Conservation (phyloP, 345 rosid species). For the Capsella bursapastoris region DNA sequence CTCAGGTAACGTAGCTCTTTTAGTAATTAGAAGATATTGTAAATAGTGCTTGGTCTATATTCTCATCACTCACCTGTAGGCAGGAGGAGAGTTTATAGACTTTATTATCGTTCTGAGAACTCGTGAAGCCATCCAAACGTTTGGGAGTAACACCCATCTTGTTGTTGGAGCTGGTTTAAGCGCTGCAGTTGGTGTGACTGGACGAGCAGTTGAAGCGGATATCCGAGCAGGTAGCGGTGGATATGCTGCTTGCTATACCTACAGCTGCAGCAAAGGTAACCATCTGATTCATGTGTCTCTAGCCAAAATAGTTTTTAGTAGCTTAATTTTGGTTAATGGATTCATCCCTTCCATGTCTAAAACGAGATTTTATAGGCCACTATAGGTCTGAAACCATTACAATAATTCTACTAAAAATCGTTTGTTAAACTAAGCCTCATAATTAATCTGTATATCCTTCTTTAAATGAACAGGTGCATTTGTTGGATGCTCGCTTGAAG, state of each 20-base stretch:
- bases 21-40: background rate
- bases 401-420: background rate
- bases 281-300: slow-evolving; percentile 3
- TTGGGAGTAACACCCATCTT: slow-evolving; percentile 81
- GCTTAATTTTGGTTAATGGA: background rate
- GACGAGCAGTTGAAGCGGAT: slow-evolving; percentile 90
- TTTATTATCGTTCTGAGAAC: slow-evolving; percentile 88
- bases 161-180: slow-evolving; percentile 95
- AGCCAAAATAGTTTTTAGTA: slow-evolving; percentile 9
- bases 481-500: slow-evolving; percentile 91
- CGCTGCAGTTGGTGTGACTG: slow-evolving; percentile 82
- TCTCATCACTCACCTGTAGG: slow-evolving; percentile 56
- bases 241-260: slow-evolving; percentile 93
- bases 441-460: background rate
- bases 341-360: slow-evolving; percentile 7
- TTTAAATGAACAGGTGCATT: slow-evolving; percentile 69
- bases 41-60: slow-evolving; percentile 1
- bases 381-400: background rate
- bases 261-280: slow-evolving; percentile 98
- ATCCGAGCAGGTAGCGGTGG: slow-evolving; percentile 94
- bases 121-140: slow-evolving; percentile 77
- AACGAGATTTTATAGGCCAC: background rate
- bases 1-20: slow-evolving; percentile 64
- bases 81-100: slow-evolving; percentile 97
- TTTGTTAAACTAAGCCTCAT: background rate